phyloP scores from a whole-genome alignment of 2,329 filamentous ascomycete species.

The Rhynchosporium secalis region DNA sequence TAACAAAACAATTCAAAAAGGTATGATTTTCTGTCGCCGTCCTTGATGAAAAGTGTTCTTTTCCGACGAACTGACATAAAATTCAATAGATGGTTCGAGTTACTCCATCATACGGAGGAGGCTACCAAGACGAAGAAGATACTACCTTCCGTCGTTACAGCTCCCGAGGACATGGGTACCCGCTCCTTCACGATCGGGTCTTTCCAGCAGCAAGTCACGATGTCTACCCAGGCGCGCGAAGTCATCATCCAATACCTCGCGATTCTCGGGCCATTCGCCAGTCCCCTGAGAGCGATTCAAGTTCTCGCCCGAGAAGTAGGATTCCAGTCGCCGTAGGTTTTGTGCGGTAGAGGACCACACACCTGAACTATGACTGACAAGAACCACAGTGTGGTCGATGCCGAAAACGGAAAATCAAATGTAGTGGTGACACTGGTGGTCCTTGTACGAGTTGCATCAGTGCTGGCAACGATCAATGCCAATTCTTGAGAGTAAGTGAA shows the following conservation, averaged over 20 bases:
- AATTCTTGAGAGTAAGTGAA: slow-evolving; percentile 72
- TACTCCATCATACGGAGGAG: slow-evolving; percentile 25
- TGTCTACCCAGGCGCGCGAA: slow-evolving; percentile 26
- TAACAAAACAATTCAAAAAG: slow-evolving; percentile 6
- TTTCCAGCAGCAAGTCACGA: slow-evolving; percentile 21
- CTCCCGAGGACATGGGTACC: slow-evolving; percentile 31
- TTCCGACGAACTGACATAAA: slow-evolving; percentile 9
- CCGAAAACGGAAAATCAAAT: slow-evolving; percentile 91
- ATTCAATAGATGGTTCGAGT: slow-evolving; percentile 25
- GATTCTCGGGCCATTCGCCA: slow-evolving; percentile 30
- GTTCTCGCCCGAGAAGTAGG: slow-evolving; percentile 41
- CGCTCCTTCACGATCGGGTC: slow-evolving; percentile 36
- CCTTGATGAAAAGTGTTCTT: background rate
- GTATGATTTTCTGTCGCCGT: background rate
- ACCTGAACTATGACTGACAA: slow-evolving; percentile 1
- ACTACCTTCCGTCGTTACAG: slow-evolving; percentile 31
- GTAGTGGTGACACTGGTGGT: slow-evolving; percentile 82
- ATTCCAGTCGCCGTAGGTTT: slow-evolving; percentile 53
- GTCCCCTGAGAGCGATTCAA: slow-evolving; percentile 31
- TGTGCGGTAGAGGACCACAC: background rate
- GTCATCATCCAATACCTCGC: slow-evolving; percentile 23
- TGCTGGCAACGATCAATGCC: slow-evolving; percentile 69
- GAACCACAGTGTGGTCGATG: slow-evolving; percentile 75
- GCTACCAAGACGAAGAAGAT: slow-evolving; percentile 32
- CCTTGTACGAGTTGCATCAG: slow-evolving; percentile 78